phyloP scores from a whole-genome alignment of 192 early-diverging fungal species.

The Backusella westeae region DNA sequence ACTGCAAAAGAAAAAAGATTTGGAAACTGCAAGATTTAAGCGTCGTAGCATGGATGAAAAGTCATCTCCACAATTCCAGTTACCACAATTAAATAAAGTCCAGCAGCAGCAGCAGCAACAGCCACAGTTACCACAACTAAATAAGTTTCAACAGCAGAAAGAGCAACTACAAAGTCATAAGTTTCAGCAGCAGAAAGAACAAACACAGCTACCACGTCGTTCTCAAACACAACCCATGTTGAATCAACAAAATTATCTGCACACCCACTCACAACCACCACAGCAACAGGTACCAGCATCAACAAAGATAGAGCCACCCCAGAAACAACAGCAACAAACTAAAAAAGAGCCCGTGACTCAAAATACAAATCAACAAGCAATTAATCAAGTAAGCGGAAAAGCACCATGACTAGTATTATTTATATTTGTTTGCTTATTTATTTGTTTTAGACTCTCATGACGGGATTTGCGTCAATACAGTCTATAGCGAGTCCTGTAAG shows the following conservation, averaged over 20 bases:
- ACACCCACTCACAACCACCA: background rate
- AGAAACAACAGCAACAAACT: constrained; percentile 13
- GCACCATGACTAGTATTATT: background rate
- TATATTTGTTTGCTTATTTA: constrained; percentile 22
- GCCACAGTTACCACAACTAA: constrained; percentile 10
- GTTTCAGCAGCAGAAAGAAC: constrained; percentile 11
- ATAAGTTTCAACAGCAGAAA: constrained; percentile 8
- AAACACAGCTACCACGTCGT: constrained; percentile 17
- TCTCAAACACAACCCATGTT: constrained; percentile 9
- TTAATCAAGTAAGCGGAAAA: constrained; percentile 35
- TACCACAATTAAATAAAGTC: constrained; percentile 18
- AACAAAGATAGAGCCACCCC: constrained; percentile 9
- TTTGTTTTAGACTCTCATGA: constrained; percentile 19
- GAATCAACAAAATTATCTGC: background rate
- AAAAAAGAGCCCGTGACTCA: constrained; percentile 34
- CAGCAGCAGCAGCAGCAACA: constrained; percentile 14
- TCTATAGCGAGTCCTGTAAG: constrained; percentile 26
- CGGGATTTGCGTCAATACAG: constrained; percentile 35
- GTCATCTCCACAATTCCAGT: constrained; percentile 18
- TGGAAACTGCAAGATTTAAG: constrained; percentile 5
- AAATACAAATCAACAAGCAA: constrained; percentile 32
- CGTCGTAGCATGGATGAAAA: constrained; percentile 4
- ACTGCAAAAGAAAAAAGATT: constrained; percentile 10
- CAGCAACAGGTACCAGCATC: constrained; percentile 7
- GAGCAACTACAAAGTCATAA: constrained; percentile 16